Conservation (phyloP, 441 rosid genomes). For the Biscutella laevigata region DNA sequence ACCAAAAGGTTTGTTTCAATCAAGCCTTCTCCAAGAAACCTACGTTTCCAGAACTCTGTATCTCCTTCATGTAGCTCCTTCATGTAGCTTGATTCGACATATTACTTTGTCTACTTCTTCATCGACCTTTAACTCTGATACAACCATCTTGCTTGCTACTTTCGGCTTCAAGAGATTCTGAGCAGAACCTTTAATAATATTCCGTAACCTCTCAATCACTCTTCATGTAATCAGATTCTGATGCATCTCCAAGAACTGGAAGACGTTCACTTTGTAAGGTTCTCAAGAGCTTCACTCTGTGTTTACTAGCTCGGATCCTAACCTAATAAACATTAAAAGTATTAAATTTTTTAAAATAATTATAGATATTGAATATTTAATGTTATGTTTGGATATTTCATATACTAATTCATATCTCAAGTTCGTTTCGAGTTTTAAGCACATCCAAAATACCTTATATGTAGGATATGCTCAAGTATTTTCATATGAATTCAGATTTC, state of each 20-base stretch:
- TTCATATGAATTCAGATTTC: too few relatives aligned
- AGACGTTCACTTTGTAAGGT: constrained; percentile 68
- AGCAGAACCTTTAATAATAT: constrained; percentile 70
- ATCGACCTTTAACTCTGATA: constrained; percentile 78
- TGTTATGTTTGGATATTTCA: too few relatives aligned
- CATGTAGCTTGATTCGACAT: constrained; percentile 72
- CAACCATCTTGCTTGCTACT: constrained; percentile 98
- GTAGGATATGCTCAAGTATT: too few relatives aligned
- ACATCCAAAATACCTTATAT: too few relatives aligned
- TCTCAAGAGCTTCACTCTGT: constrained; percentile 67
- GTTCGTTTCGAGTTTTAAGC: too few relatives aligned
- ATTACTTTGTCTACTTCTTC: constrained; percentile 80
- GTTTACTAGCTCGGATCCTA: too few relatives aligned
- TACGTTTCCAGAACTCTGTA: constrained; percentile 91
- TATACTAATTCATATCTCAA: too few relatives aligned
- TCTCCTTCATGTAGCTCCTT: too few relatives aligned
- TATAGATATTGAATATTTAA: too few relatives aligned
- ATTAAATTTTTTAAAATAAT: too few relatives aligned
- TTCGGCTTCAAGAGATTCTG: constrained; percentile 79
- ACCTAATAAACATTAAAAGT: too few relatives aligned
- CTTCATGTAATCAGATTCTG: constrained; percentile 79
- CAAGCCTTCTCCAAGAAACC: constrained; percentile 84
- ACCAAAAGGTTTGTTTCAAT: too few relatives aligned
- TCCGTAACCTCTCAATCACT: constrained; percentile 65
- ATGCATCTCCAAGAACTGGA: constrained; percentile 58